Evolutionary conservation across 139 green algal genomes (phyloP).

Genomic region (Deuterostichococcus epilithicus): DNA sequence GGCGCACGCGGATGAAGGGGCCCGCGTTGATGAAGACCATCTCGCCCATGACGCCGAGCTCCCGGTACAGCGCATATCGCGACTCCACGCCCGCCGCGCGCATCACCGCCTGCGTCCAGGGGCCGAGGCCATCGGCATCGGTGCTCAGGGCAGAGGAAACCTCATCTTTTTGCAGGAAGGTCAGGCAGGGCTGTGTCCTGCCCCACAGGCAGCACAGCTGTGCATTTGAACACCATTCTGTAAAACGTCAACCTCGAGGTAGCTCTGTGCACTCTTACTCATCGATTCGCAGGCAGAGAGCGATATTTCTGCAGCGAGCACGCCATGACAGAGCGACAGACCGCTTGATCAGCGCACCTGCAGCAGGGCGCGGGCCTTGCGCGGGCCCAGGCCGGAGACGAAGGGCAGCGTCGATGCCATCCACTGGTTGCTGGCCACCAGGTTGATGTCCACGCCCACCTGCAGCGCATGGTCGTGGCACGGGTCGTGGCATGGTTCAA

Average conservation of each 20-base stretch:
- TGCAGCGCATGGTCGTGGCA: slow-evolving; percentile 19
- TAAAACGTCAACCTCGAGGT: too few species aligned
- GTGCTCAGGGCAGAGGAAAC: too few species aligned
- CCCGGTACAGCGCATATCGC: slow-evolving; percentile 42
- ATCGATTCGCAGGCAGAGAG: too few species aligned
- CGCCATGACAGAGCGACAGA: slow-evolving; percentile 5
- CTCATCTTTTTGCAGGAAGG: too few species aligned
- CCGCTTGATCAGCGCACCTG: slow-evolving; percentile 23
- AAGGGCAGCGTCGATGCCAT: slow-evolving; percentile 68
- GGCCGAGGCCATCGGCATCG: too few species aligned
- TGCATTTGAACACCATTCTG: too few species aligned
- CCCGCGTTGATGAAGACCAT: slow-evolving; percentile 70
- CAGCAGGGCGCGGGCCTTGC: slow-evolving; percentile 78
- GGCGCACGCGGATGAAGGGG: slow-evolving; percentile 60
- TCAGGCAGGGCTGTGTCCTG: too few species aligned
- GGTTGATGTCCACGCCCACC: slow-evolving; percentile 84
- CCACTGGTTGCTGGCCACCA: slow-evolving; percentile 65
- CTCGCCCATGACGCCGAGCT: slow-evolving; percentile 50
- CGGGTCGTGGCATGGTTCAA: not conserved
- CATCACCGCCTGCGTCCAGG: slow-evolving; percentile 22
- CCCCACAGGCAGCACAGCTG: too few species aligned
- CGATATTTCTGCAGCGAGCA: too few species aligned
- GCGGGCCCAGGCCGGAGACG: slow-evolving; percentile 79
- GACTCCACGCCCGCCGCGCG: slow-evolving; percentile 46
- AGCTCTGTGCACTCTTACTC: too few species aligned